Evolutionary conservation across 2,329 filamentous ascomycete genomes (phyloP).

Genomic region (Pseudopithomyces maydicus): DNA sequence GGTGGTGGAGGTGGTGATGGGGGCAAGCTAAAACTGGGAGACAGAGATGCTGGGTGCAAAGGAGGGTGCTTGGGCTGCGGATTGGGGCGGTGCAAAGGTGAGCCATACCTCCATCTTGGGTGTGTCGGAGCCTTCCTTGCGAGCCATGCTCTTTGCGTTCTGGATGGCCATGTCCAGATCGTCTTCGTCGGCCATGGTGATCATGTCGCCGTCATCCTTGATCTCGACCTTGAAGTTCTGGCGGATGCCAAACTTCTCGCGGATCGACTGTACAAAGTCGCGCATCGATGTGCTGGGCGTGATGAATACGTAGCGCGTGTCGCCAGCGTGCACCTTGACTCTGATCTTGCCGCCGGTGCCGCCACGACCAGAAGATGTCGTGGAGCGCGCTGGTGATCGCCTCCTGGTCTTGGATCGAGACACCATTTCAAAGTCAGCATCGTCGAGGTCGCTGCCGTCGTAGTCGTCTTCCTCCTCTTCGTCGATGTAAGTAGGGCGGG

Average conservation of each 20-base stretch:
- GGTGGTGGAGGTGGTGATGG: too few species aligned
- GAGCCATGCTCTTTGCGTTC: conserved; percentile 69
- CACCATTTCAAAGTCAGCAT: conserved; percentile 81
- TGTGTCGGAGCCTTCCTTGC: conserved; percentile 77
- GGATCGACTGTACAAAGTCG: conserved; percentile 78
- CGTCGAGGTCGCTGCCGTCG: conserved; percentile 74
- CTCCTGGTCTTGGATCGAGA: conserved; percentile 50
- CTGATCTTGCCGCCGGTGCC: conserved; percentile 70
- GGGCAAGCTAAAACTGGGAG: conserved; percentile 13
- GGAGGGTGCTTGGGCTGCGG: conserved; percentile 17
- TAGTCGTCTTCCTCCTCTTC: conserved; percentile 79
- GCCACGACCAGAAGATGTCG: conserved; percentile 56
- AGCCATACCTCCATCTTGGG: conserved; percentile 91
- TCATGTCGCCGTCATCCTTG: conserved; percentile 90
- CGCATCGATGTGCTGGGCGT: conserved; percentile 72
- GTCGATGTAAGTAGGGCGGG: conserved; percentile 70
- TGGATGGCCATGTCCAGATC: conserved; percentile 88
- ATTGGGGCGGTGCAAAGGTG: conserved; percentile 7
- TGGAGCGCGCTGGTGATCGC: conserved; percentile 50
- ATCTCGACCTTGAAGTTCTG: conserved; percentile 87
- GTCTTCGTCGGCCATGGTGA: conserved; percentile 95
- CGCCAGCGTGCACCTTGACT: conserved; percentile 85
- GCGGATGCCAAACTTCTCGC: conserved; percentile 82
- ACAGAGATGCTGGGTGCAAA: conserved; percentile 18
- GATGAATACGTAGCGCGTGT: conserved; percentile 93